Conservation (phyloP, 139 green algal genomes). For the Coccomyxa sp. region DNA sequence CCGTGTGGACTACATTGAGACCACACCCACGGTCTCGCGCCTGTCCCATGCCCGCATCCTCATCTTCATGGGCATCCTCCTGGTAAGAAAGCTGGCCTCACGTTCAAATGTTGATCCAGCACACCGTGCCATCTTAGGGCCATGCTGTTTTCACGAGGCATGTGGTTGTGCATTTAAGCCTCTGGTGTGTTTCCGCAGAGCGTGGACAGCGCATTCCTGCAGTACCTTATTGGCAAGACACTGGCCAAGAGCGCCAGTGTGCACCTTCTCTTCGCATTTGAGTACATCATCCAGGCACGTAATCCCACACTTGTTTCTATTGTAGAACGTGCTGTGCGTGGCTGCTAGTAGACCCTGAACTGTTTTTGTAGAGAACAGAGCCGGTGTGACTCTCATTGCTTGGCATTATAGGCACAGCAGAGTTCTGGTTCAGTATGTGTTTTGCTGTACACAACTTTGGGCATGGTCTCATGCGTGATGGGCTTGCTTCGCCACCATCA, state of each 20-base stretch:
- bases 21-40: constrained; percentile 73
- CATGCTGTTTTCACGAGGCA: background rate
- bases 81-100: constrained; percentile 44
- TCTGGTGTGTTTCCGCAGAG: constrained; percentile 27
- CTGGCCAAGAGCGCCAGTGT: constrained; percentile 70
- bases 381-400: background rate
- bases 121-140: background rate
- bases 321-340: background rate
- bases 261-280: constrained; percentile 97
- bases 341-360: too few relatives aligned
- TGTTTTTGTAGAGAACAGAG: too few relatives aligned
- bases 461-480: too few relatives aligned
- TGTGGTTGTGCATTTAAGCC: background rate
- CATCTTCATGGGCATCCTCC: constrained; percentile 72
- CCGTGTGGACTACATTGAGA: constrained; percentile 89
- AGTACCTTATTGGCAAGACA: constrained; percentile 68
- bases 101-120: background rate
- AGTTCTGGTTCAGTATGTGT: too few relatives aligned
- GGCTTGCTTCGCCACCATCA: too few relatives aligned
- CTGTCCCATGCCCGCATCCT: constrained; percentile 75
- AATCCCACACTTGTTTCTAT: background rate
- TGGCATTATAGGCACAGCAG: too few relatives aligned
- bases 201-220: constrained; percentile 77
- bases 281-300: constrained; percentile 84
- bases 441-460: too few relatives aligned